Conservation (phyloP, 495 filamentous ascomycete species). For the Penicillium desertorum region DNA sequence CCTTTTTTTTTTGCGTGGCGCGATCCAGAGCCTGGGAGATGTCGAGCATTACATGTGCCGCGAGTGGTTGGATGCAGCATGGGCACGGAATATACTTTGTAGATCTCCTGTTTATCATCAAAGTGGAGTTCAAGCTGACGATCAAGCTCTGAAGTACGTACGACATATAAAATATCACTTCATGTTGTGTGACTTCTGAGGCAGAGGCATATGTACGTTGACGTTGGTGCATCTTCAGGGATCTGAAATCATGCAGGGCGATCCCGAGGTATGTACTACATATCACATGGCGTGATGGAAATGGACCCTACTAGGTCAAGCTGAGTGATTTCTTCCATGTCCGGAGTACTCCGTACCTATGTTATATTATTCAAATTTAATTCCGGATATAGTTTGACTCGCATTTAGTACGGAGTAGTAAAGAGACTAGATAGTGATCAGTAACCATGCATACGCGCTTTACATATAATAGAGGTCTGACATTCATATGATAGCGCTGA, state of each 20-base stretch:
- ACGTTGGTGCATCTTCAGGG: conserved; percentile 19
- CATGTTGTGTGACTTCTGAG: neutral
- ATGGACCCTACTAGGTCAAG: conserved; percentile 4
- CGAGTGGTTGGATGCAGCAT: neutral
- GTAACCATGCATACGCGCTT: neutral
- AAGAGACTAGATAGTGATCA: neutral
- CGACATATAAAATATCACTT: neutral
- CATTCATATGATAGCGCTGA: conserved; percentile 13
- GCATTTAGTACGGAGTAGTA: no score
- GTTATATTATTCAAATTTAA: neutral
- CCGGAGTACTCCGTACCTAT: neutral
- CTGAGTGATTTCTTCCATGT: neutral
- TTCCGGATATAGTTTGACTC: no score
- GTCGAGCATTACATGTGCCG: neutral
- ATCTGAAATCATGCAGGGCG: conserved; percentile 18
- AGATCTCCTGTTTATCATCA: neutral
- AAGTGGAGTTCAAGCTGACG: neutral
- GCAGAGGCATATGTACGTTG: neutral
- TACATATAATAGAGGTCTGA: neutral
- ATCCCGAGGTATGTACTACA: conserved; percentile 23
- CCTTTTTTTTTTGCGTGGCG: neutral
- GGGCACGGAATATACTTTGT: neutral
- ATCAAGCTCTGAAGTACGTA: neutral
- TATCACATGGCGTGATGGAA: conserved; percentile 24
- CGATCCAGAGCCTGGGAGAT: neutral